These are phyloP conservation scores for Cucumis melo DNA, from an alignment of 306 rosid species.

Conservation along the genomic window DNA sequence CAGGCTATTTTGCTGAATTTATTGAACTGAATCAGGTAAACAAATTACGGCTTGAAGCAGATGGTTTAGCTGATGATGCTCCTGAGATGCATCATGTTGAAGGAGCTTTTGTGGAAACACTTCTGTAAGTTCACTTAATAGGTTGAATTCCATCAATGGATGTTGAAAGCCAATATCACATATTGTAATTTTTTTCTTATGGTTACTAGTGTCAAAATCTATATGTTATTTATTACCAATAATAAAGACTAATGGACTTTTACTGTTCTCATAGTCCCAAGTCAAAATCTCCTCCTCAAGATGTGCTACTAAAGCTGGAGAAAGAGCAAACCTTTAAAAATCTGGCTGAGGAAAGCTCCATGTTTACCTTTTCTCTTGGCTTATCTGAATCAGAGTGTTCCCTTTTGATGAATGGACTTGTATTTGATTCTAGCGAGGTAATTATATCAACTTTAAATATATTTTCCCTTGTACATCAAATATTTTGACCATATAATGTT, in stretches of 20 bases:
- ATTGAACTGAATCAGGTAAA: conserved; percentile 45
- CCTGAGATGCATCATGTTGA: conserved; percentile 73
- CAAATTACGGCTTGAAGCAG: conserved; percentile 58
- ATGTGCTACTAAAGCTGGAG: conserved; percentile 60
- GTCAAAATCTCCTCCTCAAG: conserved; percentile 85
- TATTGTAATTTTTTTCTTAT: neutral
- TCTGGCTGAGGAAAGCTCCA: conserved; percentile 61
- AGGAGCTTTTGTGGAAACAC: conserved; percentile 86
- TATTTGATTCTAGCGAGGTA: conserved; percentile 77
- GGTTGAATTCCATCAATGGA: neutral
- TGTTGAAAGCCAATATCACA: neutral
- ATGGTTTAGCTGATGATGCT: conserved; percentile 40
- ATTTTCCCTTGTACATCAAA: neutral
- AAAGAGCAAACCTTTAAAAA: conserved; percentile 64
- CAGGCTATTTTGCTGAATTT: conserved; percentile 3
- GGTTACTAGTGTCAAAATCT: neutral
- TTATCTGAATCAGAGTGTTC: conserved; percentile 52
- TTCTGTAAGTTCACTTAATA: conserved; percentile 46
- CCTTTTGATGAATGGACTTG: conserved; percentile 89
- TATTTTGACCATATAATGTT: neutral
- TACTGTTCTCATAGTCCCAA: conserved; percentile 49
- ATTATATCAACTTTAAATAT: neutral
- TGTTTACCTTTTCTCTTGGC: conserved; percentile 66
- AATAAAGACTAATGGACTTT: conserved; percentile 11
- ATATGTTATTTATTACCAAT: neutral